Evolutionary conservation across 2,329 filamentous ascomycete genomes (phyloP), one percentile per base, ranked within the genome.

Genomic region (Fusarium sp.): DNA sequence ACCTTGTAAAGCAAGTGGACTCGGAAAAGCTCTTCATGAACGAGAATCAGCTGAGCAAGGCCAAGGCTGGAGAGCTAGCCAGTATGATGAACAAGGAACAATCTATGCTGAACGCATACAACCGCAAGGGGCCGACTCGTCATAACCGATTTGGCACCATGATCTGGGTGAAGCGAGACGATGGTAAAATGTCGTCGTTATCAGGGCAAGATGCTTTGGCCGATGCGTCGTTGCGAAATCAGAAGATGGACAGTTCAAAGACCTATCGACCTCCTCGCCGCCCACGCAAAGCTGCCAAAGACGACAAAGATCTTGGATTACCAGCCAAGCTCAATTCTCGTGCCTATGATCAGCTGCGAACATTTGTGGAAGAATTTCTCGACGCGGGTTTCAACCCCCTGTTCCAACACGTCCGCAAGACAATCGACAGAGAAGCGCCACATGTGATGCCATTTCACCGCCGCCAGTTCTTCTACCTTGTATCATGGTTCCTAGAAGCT

Each of bases 121-220:
- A 91, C 57, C 91, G 90, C 73, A 90, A 90, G 76, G 92, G 92
- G 5, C 93, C 95, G 1, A 95, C 94, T 5, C 86, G 96, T 50
- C 96, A 99, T 80, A 97, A 95, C 73, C 89, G 96, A 34, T 99
- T 98, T 76, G 96, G 96, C 5, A 97, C 95, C 14, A 98, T 98
- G 93, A 90, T 98, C 34, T 98, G 95, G 95, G 89, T 99, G 40
- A 94, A 97, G 82, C 87, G 95, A 59, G 92, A 94, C 51, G 92
- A 95, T 73, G 90, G 92, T 53, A 95, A 95, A 76, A 88, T 96
- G 74, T 92, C 93, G 0, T 94, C 95, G 0, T 87, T 99, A 3
- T 95, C 94, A 0, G 96, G 96, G 2, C 95, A 98, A 77, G 91
- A 94, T 73, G 92, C 92, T 7, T 87, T 99, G 46, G 88, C 90